Evolutionary conservation across 441 rosid species (phyloP).

Genomic region (Gossypium schwendimanii): DNA sequence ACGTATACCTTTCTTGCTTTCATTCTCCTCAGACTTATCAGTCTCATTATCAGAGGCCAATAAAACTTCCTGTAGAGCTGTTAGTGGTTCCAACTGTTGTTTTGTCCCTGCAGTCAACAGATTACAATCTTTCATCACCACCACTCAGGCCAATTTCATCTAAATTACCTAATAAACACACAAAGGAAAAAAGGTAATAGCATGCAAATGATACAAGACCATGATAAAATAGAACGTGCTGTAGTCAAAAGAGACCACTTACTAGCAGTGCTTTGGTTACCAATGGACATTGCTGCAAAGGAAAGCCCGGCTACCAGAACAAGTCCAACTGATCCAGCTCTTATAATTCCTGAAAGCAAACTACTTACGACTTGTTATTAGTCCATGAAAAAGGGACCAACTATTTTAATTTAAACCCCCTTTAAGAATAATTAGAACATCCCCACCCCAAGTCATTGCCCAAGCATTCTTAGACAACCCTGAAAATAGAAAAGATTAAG

Average conservation of each 20-base stretch:
- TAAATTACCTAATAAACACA: neutral
- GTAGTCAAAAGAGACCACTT: slow-evolving; percentile 27
- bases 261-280: slow-evolving; percentile 48
- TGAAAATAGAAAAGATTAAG: neutral
- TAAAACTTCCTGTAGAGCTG: slow-evolving; percentile 48
- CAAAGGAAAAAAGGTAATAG: neutral
- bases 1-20: slow-evolving; percentile 24
- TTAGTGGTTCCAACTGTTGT: slow-evolving; percentile 62
- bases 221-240: neutral
- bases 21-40: slow-evolving; percentile 27
- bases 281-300: slow-evolving; percentile 53
- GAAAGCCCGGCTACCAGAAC: slow-evolving; percentile 49
- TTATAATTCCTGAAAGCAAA: slow-evolving; percentile 75
- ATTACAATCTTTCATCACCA: neutral
- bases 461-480: neutral
- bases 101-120: slow-evolving; percentile 39
- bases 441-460: neutral
- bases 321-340: slow-evolving; percentile 66
- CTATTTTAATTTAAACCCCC: neutral
- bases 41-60: slow-evolving; percentile 32
- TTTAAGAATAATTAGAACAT: neutral
- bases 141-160: neutral
- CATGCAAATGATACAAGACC: neutral
- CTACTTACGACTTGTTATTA: slow-evolving; percentile 62
- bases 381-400: slow-evolving; percentile 29